These are phyloP conservation scores for Cladosporium sp. DNA, from an alignment of 2,329 filamentous ascomycete genomes.

Conservation along the genomic window DNA sequence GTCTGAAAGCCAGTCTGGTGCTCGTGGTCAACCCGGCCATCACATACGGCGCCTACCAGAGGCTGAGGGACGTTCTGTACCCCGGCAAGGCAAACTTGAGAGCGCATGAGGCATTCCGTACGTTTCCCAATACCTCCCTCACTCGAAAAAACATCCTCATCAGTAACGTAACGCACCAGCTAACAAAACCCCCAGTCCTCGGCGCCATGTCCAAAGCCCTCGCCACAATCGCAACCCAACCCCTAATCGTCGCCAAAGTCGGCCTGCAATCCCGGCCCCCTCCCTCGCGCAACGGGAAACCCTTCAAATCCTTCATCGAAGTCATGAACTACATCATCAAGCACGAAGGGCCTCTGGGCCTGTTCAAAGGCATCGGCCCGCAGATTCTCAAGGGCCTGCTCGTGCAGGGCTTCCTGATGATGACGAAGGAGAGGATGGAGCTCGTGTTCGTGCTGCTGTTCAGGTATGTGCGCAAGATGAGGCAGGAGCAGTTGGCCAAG, in stretches of 20 bases:
- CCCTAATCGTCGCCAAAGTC: conserved; percentile 96
- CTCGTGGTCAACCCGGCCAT: conserved; percentile 95
- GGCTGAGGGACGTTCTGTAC: conserved; percentile 73
- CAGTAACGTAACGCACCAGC: not conserved
- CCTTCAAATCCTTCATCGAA: conserved; percentile 88
- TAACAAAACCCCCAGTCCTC: conserved; percentile 52
- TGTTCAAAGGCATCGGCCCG: conserved; percentile 96
- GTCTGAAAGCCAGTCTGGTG: conserved; percentile 91
- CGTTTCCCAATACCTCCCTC: conserved; percentile 41
- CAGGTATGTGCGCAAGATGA: conserved; percentile 70
- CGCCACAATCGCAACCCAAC: conserved; percentile 88
- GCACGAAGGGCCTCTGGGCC: conserved; percentile 74
- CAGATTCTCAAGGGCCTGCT: conserved; percentile 90
- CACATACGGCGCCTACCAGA: conserved; percentile 95
- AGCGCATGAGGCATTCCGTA: conserved; percentile 87
- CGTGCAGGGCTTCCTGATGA: conserved; percentile 96
- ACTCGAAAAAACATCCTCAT: not conserved
- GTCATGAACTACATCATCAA: conserved; percentile 93
- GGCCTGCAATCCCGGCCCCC: conserved; percentile 92
- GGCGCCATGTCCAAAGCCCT: conserved; percentile 90
- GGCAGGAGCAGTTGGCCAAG: conserved; percentile 65
- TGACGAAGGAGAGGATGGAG: conserved; percentile 97
- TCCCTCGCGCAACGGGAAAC: conserved; percentile 76
- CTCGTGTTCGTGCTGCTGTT: conserved; percentile 82
- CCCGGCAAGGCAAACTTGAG: conserved; percentile 70